A percentile compares a stretch with the other conserved stretches of the same genome.
These are phyloP conservation scores for Trichaptum fuscoviolaceum DNA, from an alignment of 768 basidiomycete genomes.

Conservation along the genomic window DNA sequence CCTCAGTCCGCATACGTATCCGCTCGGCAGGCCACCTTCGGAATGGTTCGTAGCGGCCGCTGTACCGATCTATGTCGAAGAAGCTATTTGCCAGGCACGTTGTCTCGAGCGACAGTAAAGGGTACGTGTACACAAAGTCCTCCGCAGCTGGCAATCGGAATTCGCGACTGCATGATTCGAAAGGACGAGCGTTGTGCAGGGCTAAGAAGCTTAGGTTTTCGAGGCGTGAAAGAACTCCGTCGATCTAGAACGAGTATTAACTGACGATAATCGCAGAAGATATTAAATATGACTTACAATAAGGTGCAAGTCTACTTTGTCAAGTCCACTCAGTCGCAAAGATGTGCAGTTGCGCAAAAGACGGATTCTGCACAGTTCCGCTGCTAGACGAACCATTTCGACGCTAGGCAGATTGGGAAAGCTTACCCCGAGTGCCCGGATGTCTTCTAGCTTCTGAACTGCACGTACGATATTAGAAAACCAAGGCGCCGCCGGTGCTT, in stretches of 20 bases:
- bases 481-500: neutral
- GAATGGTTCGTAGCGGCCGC: neutral
- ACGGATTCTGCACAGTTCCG: neutral
- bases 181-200: neutral
- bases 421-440: neutral
- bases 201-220: neutral
- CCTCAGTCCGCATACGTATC: neutral
- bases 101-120: neutral
- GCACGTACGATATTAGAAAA: neutral
- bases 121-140: neutral
- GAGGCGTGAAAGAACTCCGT: neutral
- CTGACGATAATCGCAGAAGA: neutral
- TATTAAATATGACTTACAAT: neutral
- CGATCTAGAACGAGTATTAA: neutral
- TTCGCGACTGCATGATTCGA: neutral
- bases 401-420: neutral
- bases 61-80: neutral
- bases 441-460: neutral
- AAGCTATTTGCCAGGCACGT: neutral
- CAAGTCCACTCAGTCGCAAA: neutral
- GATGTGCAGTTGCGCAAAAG: neutral
- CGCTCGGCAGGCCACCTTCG: neutral
- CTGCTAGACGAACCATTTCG: neutral
- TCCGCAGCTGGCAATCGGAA: neutral
- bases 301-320: neutral